Base-by-base conservation (phyloP, 257 asterid species). In the Rubia yunnanensis region DNA sequence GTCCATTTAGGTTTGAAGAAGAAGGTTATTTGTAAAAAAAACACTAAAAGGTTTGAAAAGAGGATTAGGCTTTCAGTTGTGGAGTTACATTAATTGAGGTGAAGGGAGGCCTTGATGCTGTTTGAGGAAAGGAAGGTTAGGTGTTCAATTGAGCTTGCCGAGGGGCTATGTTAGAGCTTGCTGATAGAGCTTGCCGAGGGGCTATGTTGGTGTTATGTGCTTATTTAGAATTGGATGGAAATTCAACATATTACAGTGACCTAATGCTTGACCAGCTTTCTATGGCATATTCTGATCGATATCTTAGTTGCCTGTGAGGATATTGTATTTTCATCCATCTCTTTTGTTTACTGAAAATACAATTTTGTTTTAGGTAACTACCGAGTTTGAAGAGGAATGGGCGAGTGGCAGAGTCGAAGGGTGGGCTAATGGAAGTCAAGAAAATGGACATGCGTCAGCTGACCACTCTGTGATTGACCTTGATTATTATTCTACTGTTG, bases 301-400 rank as follows among this genome's bases (percentile, higher is more conserved):
- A 41, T 64, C 68, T 26, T 10, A 17, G n/a, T 59, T 59, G 44
- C 15, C 3, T 58, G 23, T 17, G 44, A 0, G 62, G 28, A 15
- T 32, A 26, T 22, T 38, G 22, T 17, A 20, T 10, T 3, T 71
- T 24, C 58, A 36, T 36, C 34, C 3, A 10, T 44, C 7, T 27
- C 36, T 36, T 28, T 23, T 61, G 11, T 67, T 55, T 67, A 63
- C 75, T 69, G 68, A 76, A 35, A 34, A 10, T 60, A 27, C 46
- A 62, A 63, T 7, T 64, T 36, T 76, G 50, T 70, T 70, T 76
- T 77, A 92, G 99, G 82, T 86, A 35, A 72, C 59, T 58, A 64
- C 85, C 69, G 99, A 92, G 68, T 87, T 89, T 73, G 97, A 89
- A 80, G 99, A 84, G 80, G 87, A 78, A 68, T 92, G 99, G 99